Base-by-base conservation (phyloP, 2,329 filamentous ascomycete species). In the Helotiales sp. region DNA sequence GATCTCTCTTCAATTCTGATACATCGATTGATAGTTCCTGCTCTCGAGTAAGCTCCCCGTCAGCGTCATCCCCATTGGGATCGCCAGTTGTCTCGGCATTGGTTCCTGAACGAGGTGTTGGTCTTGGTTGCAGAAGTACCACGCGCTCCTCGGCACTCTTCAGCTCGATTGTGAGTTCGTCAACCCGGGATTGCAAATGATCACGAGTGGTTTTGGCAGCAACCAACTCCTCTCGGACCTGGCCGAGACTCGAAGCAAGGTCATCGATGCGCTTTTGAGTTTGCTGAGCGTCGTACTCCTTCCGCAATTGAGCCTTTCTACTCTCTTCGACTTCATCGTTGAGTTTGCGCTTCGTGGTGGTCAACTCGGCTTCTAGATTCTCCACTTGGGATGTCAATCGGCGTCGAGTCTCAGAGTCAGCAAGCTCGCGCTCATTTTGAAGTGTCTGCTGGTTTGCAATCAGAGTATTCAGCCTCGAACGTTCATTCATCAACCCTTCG, bases 251-350 rank as follows among this genome's bases (percentile, higher is more conserved):
- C 34, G 89, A 84, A 70, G 95, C 91, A 54, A 99, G 86, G 75
- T 98, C 95, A 72, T 99, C 95, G 68, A 98, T 96, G 61, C 94
- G 89, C 79, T 93, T 96, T 78, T 97, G 93, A 60, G 87, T 89
- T 77, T 98, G 93, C 71, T 93, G 91, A 49, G 91, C 87, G 69
- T 99, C 96, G 70, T 92, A 97, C 75, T 98, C 95, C 75, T 96
- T 93, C 65, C 95, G 89, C 60, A 96, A 83, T 67, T 91, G 85
- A 37, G 91, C 82, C 78, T 96, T 95, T 83, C 94, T 96, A 71
- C 85, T 87, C 71, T 97, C 94, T 69, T 97, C 93, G 0, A 89
- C 80, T 76, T 97, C 94, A 28, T 93, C 89, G 2, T 90, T 88
- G 2, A 98, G 84, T 78, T 94, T 97, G 58, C 92, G 90, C 80